Base-by-base conservation (phyloP, 2,329 filamentous ascomycete genomes). In the Beauveria bassiana region DNA sequence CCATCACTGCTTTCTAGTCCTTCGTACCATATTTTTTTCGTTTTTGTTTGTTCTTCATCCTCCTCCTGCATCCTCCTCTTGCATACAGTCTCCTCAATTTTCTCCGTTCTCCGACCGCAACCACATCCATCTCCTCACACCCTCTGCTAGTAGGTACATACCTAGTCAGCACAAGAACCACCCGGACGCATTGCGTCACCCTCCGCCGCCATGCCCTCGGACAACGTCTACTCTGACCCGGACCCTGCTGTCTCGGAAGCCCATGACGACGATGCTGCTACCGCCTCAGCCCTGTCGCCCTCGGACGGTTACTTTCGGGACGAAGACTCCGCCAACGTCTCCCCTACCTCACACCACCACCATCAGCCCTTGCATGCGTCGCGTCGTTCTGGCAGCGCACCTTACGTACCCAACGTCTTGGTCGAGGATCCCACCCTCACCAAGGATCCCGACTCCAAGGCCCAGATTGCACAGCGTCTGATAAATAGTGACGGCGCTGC, bases 281-380 rank as follows among this genome's bases (percentile, higher is more conserved):
- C 40, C 50, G 50, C 50, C 9, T 61, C 59, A 55, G 71, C 72
- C 46, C 70, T 81, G 61, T 82, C 79, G 34, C 80, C 80, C 45
- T 76, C 78, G n/a, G 78, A 83, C 63, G 80, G 79, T 42, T 81
- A 81, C 74, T 82, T 82, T 68, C 73, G 74, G 66, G 71, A 52
- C 12, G 74, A 72, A 61, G 64, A 64, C 56, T 67, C 66, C 22
- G 66, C 62, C 56, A 63, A 59, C 65, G 68, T 66, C 40, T 61
- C 60, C n/a, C 64, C 70, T 63, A 68, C 66, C 28, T 61, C 59
- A 14, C 24, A 16, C 18, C 50, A 62, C 51, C 66, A 61, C 62
- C 65, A 69, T 62, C 66, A 64, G 28, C 42, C 42, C 28, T 61
- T 64, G 61, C 61, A 65, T 52, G 66, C 40, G 20, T 61, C 65